These are phyloP conservation scores for Xylaria grammica DNA, from an alignment of 495 filamentous ascomycete genomes.

Conservation along the genomic window DNA sequence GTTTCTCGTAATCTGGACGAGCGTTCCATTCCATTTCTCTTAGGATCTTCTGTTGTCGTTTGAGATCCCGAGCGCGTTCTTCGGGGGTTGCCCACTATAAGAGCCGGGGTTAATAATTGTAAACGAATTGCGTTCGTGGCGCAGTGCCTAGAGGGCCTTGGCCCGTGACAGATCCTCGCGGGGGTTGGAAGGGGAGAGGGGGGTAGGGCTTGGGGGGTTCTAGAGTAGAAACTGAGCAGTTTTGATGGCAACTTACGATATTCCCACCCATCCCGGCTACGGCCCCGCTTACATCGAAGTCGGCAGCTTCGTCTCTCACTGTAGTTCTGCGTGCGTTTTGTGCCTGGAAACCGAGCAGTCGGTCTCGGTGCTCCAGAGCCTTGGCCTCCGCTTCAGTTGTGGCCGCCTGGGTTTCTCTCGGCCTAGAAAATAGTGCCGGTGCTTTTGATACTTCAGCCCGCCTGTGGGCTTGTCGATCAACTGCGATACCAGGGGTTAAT, in stretches of 20 bases:
- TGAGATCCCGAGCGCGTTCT: conserved; percentile 85
- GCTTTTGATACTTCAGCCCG: conserved; percentile 65
- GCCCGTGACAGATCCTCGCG: not conserved
- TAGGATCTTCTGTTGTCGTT: conserved; percentile 86
- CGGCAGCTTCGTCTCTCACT: conserved; percentile 90
- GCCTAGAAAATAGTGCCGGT: conserved; percentile 54
- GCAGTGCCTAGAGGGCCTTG: not conserved
- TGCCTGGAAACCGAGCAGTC: conserved; percentile 80
- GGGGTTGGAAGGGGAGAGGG: not conserved
- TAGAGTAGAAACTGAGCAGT: too few species aligned
- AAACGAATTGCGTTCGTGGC: not conserved
- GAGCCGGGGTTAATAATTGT: not conserved
- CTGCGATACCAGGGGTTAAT: conserved; percentile 23
- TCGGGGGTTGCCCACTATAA: conserved; percentile 78
- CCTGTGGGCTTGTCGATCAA: conserved; percentile 70
- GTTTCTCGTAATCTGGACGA: conserved; percentile 91
- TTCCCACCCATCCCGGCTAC: conserved; percentile 54
- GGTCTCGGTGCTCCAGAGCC: conserved; percentile 81
- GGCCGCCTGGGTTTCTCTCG: conserved; percentile 45
- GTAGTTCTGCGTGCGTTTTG: conserved; percentile 87
- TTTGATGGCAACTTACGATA: conserved; percentile 43
- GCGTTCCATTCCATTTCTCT: conserved; percentile 90
- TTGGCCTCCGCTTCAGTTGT: conserved; percentile 52
- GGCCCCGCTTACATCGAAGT: conserved; percentile 78
- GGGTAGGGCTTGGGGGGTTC: too few species aligned